Base-by-base conservation (phyloP, 169 alveolate species). In the Cystoisospora suis region DNA sequence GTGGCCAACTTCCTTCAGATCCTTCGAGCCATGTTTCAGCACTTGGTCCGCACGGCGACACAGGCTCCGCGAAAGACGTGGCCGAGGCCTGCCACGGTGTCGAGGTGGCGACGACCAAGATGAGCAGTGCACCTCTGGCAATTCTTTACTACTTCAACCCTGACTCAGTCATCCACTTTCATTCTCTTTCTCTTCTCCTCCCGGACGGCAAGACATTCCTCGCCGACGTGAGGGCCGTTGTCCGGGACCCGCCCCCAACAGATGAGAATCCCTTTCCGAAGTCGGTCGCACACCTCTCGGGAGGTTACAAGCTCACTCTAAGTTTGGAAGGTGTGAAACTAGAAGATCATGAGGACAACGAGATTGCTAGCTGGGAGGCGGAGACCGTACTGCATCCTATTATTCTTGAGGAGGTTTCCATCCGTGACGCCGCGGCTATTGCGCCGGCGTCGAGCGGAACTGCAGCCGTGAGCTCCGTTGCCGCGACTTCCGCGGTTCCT, bases 241-340 rank as follows among this genome's bases (percentile, higher is more conserved):
- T 72, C 45, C 83, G 83, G 27, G 83, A 72, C 53, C 58, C 83
- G 17, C 83, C 83, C 12, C 83, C 83, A 15, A 38, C 83, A 36
- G 83, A 72, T 17, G 83, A 72, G 1, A 6, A 72, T 29, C 1
- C 15, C 20, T 12, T 6, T 29, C 83, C 83, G 58, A 72, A 72
- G 45, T 72, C 83, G 9, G 83, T 72, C 83, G 83, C 23, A 23
- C 83, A 36, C 45, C 56, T 72, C 38, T 34, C 83, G 38, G 83
- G 83, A 2, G 83, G 83, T 17, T 72, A 72, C 56, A 72, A 20
- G 56, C 56, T 72, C 23, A 40, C 56, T 9, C 53, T 72, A 9
- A 40, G 83, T 38, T 27, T 72, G 15, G 83, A 72, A 9, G 83
- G 53, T 1, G 83, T 72, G 27, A 36, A 20, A 38, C 53, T 72